These are phyloP conservation scores for Phaeosphaeria sp. DNA, from an alignment of 2,329 filamentous ascomycete genomes.

Conservation along the genomic window DNA sequence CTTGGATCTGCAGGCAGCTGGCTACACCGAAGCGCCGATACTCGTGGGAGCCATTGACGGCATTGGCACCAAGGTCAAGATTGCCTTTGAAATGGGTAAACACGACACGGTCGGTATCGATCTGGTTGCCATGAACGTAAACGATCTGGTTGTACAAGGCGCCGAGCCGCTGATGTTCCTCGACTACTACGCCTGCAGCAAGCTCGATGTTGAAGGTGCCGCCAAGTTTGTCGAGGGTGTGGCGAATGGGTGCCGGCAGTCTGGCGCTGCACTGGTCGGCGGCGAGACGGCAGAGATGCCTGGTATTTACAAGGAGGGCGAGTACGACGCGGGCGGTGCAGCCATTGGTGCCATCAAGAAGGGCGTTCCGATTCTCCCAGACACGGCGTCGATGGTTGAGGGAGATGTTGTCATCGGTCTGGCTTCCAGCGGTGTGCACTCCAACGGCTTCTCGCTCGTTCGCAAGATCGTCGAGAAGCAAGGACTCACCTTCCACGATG, in stretches of 20 bases:
- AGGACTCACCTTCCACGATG: slow-evolving; percentile 72
- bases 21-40: slow-evolving; percentile 76
- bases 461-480: slow-evolving; percentile 82
- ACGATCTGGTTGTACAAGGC: slow-evolving; percentile 94
- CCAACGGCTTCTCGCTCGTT: slow-evolving; percentile 97
- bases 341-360: slow-evolving; percentile 82
- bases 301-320: slow-evolving; percentile 84
- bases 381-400: slow-evolving; percentile 73
- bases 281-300: slow-evolving; percentile 99
- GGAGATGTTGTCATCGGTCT: slow-evolving; percentile 89
- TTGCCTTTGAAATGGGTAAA: slow-evolving; percentile 87
- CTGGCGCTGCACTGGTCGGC: slow-evolving; percentile 90
- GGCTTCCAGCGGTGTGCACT: slow-evolving; percentile 86
- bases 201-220: slow-evolving; percentile 77
- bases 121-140: slow-evolving; percentile 98
- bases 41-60: slow-evolving; percentile 96
- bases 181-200: slow-evolving; percentile 95
- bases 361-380: slow-evolving; percentile 72
- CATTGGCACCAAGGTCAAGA: slow-evolving; percentile 95
- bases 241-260: slow-evolving; percentile 81
- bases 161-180: slow-evolving; percentile 95
- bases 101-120: slow-evolving; percentile 97
- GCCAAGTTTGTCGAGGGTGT: slow-evolving; percentile 91
- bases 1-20: slow-evolving; percentile 77
- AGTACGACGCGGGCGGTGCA: slow-evolving; percentile 92